Conservation (phyloP, 805 yeast species). For the Candida morakotiae region DNA sequence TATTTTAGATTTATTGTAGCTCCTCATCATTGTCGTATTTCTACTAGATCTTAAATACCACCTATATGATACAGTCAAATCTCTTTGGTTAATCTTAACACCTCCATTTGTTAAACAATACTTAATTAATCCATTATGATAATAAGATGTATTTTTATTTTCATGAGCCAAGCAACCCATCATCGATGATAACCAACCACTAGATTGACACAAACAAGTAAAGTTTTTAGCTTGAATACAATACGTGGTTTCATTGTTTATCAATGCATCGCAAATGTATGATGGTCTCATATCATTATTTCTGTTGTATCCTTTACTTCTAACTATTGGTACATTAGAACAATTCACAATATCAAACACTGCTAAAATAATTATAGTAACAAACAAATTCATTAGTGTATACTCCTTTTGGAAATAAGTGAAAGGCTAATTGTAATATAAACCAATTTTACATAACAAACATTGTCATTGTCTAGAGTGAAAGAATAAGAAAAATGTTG, state of each 20-base stretch:
- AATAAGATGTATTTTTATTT: constrained; percentile 1
- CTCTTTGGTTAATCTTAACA: background rate
- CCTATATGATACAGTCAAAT: background rate
- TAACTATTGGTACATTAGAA: background rate
- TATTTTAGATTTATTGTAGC: constrained; percentile 8
- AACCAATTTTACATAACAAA: too few species aligned
- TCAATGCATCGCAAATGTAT: background rate
- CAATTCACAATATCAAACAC: background rate
- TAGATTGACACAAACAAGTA: constrained; percentile 21
- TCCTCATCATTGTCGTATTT: constrained; percentile 7
- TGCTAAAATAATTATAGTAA: background rate
- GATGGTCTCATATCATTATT: background rate
- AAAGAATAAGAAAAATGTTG: background rate
- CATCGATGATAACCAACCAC: constrained; percentile 24
- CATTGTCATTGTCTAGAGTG: background rate
- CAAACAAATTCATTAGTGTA: background rate
- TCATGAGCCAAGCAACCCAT: constrained; percentile 22
- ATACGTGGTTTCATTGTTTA: constrained; percentile 2
- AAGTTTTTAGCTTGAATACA: background rate
- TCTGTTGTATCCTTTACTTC: background rate
- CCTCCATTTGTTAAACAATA: background rate
- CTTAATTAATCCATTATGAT: constrained; percentile 2
- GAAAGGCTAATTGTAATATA: too few species aligned
- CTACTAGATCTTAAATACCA: background rate
- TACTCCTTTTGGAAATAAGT: too few species aligned